phyloP scores from a whole-genome alignment of 805 yeast genomes.

The Cyberlindnera sargentensis region DNA sequence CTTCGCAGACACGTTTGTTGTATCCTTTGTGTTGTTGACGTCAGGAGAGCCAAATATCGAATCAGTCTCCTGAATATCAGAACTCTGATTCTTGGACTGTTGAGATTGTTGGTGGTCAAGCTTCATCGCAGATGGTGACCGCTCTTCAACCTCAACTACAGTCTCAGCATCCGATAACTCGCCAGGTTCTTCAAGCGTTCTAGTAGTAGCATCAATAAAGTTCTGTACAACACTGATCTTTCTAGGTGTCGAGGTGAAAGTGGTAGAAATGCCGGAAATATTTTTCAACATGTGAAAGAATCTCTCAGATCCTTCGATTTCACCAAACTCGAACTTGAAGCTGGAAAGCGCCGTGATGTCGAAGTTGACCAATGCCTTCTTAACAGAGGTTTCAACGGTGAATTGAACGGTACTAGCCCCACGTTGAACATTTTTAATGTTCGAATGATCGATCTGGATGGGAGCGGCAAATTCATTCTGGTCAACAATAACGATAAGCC shows the following conservation, averaged over 20 bases:
- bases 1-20: conserved; percentile 14
- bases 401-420: conserved; percentile 2
- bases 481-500: conserved; percentile 11
- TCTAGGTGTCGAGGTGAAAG: conserved; percentile 1
- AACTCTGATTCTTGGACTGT: not conserved
- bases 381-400: conserved; percentile 4
- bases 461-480: conserved; percentile 16
- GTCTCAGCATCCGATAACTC: not conserved
- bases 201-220: conserved; percentile 19
- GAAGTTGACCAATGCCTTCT: conserved; percentile 9
- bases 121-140: not conserved
- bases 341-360: conserved; percentile 1
- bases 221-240: conserved; percentile 28
- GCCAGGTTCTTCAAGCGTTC: conserved; percentile 1
- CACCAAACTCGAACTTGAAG: conserved; percentile 6
- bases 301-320: not conserved
- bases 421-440: conserved; percentile 3
- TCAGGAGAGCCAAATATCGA: conserved; percentile 11
- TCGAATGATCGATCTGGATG: conserved; percentile 12
- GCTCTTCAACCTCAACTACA: not conserved
- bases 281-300: not conserved
- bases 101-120: not conserved
- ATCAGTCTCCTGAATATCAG: conserved; percentile 10
- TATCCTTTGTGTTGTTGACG: conserved; percentile 16
- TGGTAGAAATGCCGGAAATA: not conserved